Evolutionary conservation across 1,284 basidiomycete genomes (phyloP), one percentile per base, ranked within the genome.

Genomic region (Sutorius eximius): DNA sequence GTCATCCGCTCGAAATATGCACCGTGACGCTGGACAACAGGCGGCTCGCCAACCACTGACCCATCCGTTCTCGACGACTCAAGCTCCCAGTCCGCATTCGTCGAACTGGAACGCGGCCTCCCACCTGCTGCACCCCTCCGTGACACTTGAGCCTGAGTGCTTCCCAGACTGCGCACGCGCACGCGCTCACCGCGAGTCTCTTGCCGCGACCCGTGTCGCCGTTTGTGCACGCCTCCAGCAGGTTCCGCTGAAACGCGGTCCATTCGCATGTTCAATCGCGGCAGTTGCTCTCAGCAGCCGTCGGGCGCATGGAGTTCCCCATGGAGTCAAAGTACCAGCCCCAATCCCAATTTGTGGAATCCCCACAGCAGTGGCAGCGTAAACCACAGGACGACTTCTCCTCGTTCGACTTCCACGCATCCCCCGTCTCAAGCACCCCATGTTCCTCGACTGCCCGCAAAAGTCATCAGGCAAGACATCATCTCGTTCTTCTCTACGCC

Each of bases 1-100:
- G 0, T 97, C 72, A 94, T 99, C 61, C 86, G 96, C 43, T 96
- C 93, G 45, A 99, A 99, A 73, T 99, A 99, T 71, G 97, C 98
- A 72, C 86, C 89, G 12, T 82, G 84, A 41, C 80, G 95, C 55
- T 99, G 96, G 96, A 96, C 94, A 0, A 80, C 89, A 74, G 91
- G 96, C 29, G 93, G 91, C 0, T 88, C 93, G 8, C 82, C 81
- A 0, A 95, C 96, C 0, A 64, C 73, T 0, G 92, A 98, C 72
- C 96, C 96, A 3, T 86, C 89, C 27, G 75, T 83, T 0, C 80
- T 98, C n/a, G 93, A 95, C 18, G 75, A 70, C 20, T 80, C 75
- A n/a, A n/a, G n/a, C 2, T 24, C 46, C 10, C 34, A 44, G 24
- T 45, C 57, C 7, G 5, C 66, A 71, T n/a, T n/a, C n/a, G n/a